phyloP scores from a whole-genome alignment of 139 green algal species.

The Chlorella ohadii region DNA sequence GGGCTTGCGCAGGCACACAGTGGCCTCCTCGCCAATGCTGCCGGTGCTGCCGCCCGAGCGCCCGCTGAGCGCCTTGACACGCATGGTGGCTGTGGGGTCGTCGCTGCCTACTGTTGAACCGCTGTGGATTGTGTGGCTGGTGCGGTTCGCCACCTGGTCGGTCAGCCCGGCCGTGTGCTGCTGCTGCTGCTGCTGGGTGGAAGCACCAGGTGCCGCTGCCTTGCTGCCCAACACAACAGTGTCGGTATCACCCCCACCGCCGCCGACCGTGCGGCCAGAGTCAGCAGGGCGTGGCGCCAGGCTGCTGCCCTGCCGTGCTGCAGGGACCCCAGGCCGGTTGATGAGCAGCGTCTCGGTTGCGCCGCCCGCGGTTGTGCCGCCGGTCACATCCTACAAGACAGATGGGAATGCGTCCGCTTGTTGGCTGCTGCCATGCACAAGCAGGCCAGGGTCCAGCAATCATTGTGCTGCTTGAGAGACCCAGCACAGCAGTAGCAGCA shows the following conservation, averaged over 20 bases:
- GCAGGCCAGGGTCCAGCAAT: too few relatives aligned
- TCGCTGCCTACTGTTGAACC: constrained; percentile 29
- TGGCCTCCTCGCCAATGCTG: constrained; percentile 42
- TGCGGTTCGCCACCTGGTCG: constrained; percentile 12
- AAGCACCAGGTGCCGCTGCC: not conserved
- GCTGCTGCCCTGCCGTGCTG: constrained; percentile 27
- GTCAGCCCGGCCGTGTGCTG: constrained; percentile 26
- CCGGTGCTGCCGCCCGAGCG: constrained; percentile 36
- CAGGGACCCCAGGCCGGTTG: not conserved
- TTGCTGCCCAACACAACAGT: constrained; percentile 40
- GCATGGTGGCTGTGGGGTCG: constrained; percentile 25
- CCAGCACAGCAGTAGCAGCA: not conserved
- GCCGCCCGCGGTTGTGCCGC: not conserved
- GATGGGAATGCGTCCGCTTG: too few relatives aligned
- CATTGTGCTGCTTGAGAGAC: not conserved
- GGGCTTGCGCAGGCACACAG: constrained; percentile 23
- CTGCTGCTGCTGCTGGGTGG: not conserved
- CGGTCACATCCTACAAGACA: constrained; percentile 8
- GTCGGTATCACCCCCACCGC: constrained; percentile 41
- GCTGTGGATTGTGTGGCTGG: constrained; percentile 35
- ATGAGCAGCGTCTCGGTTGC: constrained; percentile 17
- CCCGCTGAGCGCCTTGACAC: constrained; percentile 24
- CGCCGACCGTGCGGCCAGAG: not conserved
- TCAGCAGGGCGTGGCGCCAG: constrained; percentile 27
- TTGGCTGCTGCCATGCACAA: too few relatives aligned